phyloP scores from a whole-genome alignment of 805 yeast species.

The Ascoidea rubescens region DNA sequence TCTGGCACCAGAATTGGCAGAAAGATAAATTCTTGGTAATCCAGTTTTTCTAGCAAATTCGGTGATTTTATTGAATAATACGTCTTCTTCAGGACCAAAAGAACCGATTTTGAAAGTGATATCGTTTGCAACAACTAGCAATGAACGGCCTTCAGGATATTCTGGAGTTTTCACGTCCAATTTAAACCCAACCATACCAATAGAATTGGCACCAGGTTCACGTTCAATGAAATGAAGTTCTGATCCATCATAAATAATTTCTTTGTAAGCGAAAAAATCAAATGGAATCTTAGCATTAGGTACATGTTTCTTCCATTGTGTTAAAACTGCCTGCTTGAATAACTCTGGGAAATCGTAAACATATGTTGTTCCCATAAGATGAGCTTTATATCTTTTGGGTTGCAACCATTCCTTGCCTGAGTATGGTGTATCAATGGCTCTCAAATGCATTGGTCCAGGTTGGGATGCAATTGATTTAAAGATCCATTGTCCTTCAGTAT shows the following conservation, averaged over 20 bases:
- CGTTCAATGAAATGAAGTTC: slow-evolving; percentile 77
- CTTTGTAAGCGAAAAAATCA: slow-evolving; percentile 65
- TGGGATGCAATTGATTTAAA: slow-evolving; percentile 80
- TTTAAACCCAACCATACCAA: slow-evolving; percentile 97
- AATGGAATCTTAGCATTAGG: slow-evolving; percentile 50
- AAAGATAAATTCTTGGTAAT: slow-evolving; percentile 86
- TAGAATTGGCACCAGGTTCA: slow-evolving; percentile 90
- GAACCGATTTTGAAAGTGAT: slow-evolving; percentile 98
- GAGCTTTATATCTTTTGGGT: slow-evolving; percentile 98
- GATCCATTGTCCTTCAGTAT: slow-evolving; percentile 89
- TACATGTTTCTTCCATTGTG: slow-evolving; percentile 69
- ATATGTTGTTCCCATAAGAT: slow-evolving; percentile 94
- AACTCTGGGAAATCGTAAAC: slow-evolving; percentile 98
- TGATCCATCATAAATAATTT: slow-evolving; percentile 74
- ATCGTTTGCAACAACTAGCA: slow-evolving; percentile 89
- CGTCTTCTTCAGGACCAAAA: slow-evolving; percentile 93
- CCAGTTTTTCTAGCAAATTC: slow-evolving; percentile 84
- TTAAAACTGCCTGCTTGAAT: slow-evolving; percentile 80
- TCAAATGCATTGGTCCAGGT: slow-evolving; percentile 95
- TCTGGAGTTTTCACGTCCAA: slow-evolving; percentile 89
- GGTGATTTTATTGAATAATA: slow-evolving; percentile 83
- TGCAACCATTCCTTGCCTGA: slow-evolving; percentile 97
- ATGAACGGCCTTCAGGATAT: slow-evolving; percentile 91
- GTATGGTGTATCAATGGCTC: slow-evolving; percentile 91
- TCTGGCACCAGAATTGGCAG: slow-evolving; percentile 99